Evolutionary conservation across 2,329 filamentous ascomycete genomes (phyloP).

Genomic region (Colletotrichum sp.): DNA sequence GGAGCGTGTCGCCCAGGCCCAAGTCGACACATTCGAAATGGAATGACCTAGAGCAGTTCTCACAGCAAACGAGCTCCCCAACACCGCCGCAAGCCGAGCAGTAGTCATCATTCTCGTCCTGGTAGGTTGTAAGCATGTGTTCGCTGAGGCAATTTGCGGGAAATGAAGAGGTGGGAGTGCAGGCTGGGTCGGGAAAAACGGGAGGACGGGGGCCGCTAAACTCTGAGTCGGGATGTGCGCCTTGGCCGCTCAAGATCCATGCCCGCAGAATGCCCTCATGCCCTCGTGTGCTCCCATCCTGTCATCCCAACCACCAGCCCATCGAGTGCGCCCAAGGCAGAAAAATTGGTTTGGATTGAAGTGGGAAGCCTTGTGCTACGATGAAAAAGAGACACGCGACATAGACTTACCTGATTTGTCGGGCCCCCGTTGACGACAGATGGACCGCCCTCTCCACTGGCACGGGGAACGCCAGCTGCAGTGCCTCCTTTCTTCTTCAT

Average conservation of each 20-base stretch:
- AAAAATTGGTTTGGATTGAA: background rate
- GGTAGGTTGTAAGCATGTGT: constrained; percentile 36
- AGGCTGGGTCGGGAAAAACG: constrained; percentile 33
- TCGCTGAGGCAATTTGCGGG: constrained; percentile 22
- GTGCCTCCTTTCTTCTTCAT: constrained; percentile 77
- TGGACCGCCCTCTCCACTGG: constrained; percentile 68
- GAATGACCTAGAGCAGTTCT: constrained; percentile 88
- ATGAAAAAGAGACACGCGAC: background rate
- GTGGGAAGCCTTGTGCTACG: background rate
- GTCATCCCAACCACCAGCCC: background rate
- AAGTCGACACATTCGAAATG: constrained; percentile 91
- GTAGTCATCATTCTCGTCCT: constrained; percentile 85
- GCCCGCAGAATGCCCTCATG: background rate
- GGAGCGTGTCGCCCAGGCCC: constrained; percentile 69
- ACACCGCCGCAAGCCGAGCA: constrained; percentile 86
- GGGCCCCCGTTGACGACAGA: constrained; percentile 62
- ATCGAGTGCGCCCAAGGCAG: background rate
- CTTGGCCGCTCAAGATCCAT: constrained; percentile 5
- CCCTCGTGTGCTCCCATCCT: background rate
- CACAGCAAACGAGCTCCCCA: constrained; percentile 90
- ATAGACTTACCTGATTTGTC: constrained; percentile 57
- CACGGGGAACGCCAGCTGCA: constrained; percentile 71
- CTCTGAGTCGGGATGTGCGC: constrained; percentile 8
- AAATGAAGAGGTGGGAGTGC: constrained; percentile 1
- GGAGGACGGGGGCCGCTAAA: constrained; percentile 24